Evolutionary conservation across 2,329 filamentous ascomycete genomes (phyloP), one percentile per base, ranked within the genome.

Genomic region (Penicillium sp.): DNA sequence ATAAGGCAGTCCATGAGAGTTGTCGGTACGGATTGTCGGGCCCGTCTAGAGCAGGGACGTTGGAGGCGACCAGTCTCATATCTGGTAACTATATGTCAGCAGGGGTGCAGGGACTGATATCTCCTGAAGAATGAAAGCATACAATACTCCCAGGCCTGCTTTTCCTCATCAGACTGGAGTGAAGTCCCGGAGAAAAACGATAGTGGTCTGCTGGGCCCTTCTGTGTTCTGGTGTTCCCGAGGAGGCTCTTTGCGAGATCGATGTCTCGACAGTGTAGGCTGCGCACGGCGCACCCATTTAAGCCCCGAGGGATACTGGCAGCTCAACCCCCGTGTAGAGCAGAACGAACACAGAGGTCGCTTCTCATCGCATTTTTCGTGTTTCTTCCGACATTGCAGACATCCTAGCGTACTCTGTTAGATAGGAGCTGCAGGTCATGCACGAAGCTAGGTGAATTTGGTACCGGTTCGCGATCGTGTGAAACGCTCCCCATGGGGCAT

Each of bases 11-110:
- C 33, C 63, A 62, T 5, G 63, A 65, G 28, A 65, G 26, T 18
- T 60, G 60, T 16, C 61, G 60, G 42, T 64, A 64, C 18, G 63
- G 63, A 34, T 65, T 65, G 5, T 64, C 56, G 1, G 63, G 63
- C 6, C 61, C 63, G 34, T 65, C 61, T 28, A 63, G 19, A 6
- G 63, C 63, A 7, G 63, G 63, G 9, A 64, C 61, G 23, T 63
- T 65, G 8, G 60, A 61, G 14, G 63, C 59, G 13, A 65, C 63
- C 7, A 65, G 51, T 37, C 59, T 61, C 50, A 65, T 51, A n/a
- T 65, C 61, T 65, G 8, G 19, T 21, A n/a, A n/a, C n/a, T n/a
- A 19, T 13, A n/a, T 36, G 6, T 28, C 13, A 10, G n/a, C n/a
- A n/a, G n/a, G n/a, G n/a, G n/a, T n/a, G n/a, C n/a, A n/a, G n/a